phyloP scores from a whole-genome alignment of 2,329 filamentous ascomycete species.

The Pyricularia grisea region DNA sequence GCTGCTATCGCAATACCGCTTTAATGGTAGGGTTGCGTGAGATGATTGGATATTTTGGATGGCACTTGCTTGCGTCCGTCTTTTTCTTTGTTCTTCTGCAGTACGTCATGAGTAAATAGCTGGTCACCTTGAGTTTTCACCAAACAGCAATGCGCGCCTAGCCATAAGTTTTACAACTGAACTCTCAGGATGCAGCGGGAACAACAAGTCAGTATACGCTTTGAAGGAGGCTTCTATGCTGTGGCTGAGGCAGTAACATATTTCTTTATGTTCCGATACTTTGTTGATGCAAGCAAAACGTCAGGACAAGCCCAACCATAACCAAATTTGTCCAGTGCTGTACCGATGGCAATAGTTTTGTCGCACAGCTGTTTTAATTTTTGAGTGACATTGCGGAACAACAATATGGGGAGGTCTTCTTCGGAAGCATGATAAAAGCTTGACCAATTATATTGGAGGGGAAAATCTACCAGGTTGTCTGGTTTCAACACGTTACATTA shows the following conservation, averaged over 20 bases:
- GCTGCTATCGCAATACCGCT: not conserved
- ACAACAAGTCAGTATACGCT: not conserved
- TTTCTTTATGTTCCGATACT: not conserved
- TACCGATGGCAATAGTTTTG: not conserved
- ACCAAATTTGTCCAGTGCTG: not conserved
- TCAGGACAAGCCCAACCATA: not conserved
- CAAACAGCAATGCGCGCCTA: not conserved
- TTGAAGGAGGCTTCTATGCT: not conserved
- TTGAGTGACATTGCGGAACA: not conserved
- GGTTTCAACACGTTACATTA: not conserved
- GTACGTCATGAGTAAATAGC: not conserved
- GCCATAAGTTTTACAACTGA: not conserved
- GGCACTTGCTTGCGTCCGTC: not conserved
- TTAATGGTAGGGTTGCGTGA: not conserved
- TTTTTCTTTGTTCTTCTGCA: not conserved
- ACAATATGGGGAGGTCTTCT: not conserved
- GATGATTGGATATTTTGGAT: not conserved
- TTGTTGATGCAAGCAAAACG: not conserved
- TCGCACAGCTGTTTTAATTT: not conserved
- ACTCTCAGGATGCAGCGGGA: not conserved
- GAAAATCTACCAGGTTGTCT: not conserved
- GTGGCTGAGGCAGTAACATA: not conserved
- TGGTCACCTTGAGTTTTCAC: not conserved
- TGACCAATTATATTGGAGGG: not conserved
- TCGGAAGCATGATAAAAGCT: not conserved